Conservation (phyloP, 768 basidiomycete species). For the Coprinopsis sp. region DNA sequence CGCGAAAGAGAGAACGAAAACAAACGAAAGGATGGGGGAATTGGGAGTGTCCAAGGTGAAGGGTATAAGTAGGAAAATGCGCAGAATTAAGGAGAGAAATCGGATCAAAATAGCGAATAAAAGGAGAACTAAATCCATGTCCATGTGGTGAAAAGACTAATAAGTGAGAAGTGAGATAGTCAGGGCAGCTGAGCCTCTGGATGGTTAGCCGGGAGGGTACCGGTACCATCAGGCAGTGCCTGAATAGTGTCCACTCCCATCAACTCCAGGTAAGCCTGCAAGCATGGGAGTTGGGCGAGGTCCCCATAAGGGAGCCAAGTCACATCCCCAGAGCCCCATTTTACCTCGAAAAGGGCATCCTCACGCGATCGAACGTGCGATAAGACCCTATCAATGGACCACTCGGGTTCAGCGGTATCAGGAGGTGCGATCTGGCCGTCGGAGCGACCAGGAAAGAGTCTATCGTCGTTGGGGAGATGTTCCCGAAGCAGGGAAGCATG, state of each 20-base stretch:
- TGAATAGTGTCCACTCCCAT: background rate
- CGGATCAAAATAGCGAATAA: no score
- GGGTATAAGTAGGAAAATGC: no score
- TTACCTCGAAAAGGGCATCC: slow-evolving; percentile 20
- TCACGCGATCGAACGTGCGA: slow-evolving; percentile 17
- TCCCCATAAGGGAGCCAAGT: slow-evolving; percentile 28
- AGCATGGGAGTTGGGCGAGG: background rate
- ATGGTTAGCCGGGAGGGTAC: background rate
- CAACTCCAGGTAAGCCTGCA: slow-evolving; percentile 1
- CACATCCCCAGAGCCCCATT: slow-evolving; percentile 26
- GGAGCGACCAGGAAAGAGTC: background rate
- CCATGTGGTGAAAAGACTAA: no score
- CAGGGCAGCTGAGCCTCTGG: background rate
- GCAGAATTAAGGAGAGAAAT: no score
- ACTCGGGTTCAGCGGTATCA: slow-evolving; percentile 18
- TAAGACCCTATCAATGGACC: slow-evolving; percentile 21
- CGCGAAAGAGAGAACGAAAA: no score
- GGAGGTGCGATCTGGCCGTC: background rate
- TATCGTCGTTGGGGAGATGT: background rate
- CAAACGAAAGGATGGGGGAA: no score
- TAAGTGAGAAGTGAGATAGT: no score
- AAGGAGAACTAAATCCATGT: no score
- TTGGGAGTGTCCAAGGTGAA: no score
- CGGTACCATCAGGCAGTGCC: background rate
- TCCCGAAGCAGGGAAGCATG: no score